phyloP scores from a whole-genome alignment of 2,329 filamentous ascomycete species.

The Gyromitra esculenta region DNA sequence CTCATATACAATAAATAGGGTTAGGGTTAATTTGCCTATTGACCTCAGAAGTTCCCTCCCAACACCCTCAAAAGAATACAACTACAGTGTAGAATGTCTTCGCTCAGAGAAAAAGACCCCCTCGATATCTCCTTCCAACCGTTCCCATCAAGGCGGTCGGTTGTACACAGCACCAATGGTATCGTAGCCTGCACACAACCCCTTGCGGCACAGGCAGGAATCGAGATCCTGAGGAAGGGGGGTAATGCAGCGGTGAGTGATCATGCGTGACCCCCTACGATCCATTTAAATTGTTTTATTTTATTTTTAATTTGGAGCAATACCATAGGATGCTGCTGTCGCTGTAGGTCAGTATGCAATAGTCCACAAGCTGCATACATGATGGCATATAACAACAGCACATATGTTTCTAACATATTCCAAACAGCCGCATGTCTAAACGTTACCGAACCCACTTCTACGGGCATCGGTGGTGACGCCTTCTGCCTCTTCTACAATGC shows the following conservation, averaged over 20 bases:
- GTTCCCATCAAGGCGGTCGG: conserved; percentile 83
- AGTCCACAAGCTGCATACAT: neutral
- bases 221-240: conserved; percentile 81
- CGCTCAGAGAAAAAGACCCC: conserved; percentile 1
- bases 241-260: conserved; percentile 88
- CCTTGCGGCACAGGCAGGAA: conserved; percentile 85
- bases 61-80: neutral
- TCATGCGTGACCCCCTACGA: neutral
- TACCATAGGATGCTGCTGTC: conserved; percentile 83
- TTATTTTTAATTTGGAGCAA: conserved; percentile 1
- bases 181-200: conserved; percentile 93
- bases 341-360: conserved; percentile 75
- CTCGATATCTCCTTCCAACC: conserved; percentile 3
- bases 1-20: neutral
- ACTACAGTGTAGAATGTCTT: neutral
- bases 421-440: conserved; percentile 84
- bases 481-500: conserved; percentile 94
- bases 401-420: conserved; percentile 3
- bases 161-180: conserved; percentile 78
- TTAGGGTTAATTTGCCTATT: neutral
- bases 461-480: conserved; percentile 96
- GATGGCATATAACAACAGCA: conserved; percentile 1
- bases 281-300: neutral
- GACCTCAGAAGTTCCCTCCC: neutral
- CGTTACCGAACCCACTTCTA: conserved; percentile 90